Evolutionary conservation across 192 early-diverging fungal genomes (phyloP), one percentile per base, ranked within the genome.

Genomic region (Coemansia sp.): DNA sequence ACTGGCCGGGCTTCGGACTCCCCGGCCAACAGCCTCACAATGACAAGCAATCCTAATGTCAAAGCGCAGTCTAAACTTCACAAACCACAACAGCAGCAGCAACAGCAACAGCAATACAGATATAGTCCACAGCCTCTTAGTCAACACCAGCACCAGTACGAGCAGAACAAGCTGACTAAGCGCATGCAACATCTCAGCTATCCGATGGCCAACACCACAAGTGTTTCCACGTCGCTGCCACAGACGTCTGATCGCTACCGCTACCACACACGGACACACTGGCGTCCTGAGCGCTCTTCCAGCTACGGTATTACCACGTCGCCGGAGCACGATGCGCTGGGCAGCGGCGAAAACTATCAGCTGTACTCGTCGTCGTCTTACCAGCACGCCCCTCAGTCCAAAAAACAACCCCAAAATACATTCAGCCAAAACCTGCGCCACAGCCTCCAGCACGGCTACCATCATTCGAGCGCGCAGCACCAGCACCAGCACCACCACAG

Each of bases 161-260:
- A 59, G 57, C 57, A 59, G 8, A 4, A 59, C 53, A 55, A 55
- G n/a, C 53, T 55, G 53, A 36, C 34, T 9, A 59, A 59, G 35
- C 57, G 57, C 57, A 34, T 34, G 34, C 57, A 59, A 9, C 57
- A 59, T 35, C 39, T 67, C 11, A 67, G 65, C 65, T 67, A 36
- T 20, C 65, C 65, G 54, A 9, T 67, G 54, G 58, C 32, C 32
- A 37, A 32, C 41, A 54, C n/a, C 53, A 32, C 53, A 33, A 45
- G 18, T 0, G 6, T 59, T 18, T 28, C 54, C 48, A 67, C 15
- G 5, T 32, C 28, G 36, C 17, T 20, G 39, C 20, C 38, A 36
- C 53, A 39, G 54, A 58, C n/a, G 28, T 9, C 11, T 5, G 53
- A 55, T 15, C 45, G 11, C 20, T 28, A 55, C 53, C 22, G 53